Conservation (phyloP, 441 rosid genomes). For the Jatropha multifida region DNA sequence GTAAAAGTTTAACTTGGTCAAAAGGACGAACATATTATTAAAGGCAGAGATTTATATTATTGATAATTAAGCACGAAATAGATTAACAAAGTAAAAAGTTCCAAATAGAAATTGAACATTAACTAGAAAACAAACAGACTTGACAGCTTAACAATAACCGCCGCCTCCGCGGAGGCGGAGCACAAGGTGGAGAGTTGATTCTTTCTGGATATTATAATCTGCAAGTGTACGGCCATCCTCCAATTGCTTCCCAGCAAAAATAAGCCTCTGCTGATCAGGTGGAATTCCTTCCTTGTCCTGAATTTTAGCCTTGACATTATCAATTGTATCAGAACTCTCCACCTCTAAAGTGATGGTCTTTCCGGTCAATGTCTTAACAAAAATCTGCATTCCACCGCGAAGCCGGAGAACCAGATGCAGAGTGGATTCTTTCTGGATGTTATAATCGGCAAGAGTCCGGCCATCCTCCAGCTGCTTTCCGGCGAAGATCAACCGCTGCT, state of each 20-base stretch:
- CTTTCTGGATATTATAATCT: no score
- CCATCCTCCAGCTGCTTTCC: not conserved
- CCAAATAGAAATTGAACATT: no score
- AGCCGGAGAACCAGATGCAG: not conserved
- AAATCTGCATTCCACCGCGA: not conserved
- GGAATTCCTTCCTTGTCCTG: not conserved
- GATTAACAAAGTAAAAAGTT: no score
- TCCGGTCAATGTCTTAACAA: not conserved
- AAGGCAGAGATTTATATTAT: no score
- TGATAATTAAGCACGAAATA: no score
- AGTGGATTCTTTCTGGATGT: not conserved
- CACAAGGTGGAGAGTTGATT: no score
- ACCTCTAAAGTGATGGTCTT: not conserved
- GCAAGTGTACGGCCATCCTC: no score
- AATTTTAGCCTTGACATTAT: not conserved
- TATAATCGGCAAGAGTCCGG: not conserved
- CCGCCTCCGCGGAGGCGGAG: no score
- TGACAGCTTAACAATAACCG: no score
- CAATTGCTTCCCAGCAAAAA: not conserved
- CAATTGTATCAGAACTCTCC: not conserved
- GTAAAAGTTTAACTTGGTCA: no score
- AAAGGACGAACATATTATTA: no score
- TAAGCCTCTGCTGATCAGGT: not conserved
- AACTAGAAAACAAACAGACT: no score
- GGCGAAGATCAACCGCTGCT: not conserved